phyloP scores from a whole-genome alignment of 176 grass and related monocot genomes.

The bread wheat (Triticum aestivum) region DNA sequence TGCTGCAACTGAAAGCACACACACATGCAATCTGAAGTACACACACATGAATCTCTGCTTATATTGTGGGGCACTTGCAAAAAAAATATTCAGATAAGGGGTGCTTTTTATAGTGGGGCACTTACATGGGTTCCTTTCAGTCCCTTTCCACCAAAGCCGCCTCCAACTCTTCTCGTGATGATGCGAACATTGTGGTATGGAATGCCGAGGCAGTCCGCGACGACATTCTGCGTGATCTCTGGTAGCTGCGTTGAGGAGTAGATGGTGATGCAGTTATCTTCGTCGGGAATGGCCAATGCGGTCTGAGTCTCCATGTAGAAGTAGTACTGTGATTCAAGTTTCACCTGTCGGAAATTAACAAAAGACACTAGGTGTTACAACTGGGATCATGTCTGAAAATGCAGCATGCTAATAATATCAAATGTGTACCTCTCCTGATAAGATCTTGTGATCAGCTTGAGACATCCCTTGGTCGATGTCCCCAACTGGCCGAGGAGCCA shows the following conservation, averaged over 20 bases:
- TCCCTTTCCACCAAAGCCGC: slow-evolving; percentile 79
- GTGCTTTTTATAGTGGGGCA: neutral
- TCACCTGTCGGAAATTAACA: slow-evolving; percentile 47
- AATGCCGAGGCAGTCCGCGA: slow-evolving; percentile 68
- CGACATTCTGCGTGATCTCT: slow-evolving; percentile 37
- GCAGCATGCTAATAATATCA: neutral
- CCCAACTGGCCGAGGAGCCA: slow-evolving; percentile 55
- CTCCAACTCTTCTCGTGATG: slow-evolving; percentile 77
- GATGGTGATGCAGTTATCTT: slow-evolving; percentile 76
- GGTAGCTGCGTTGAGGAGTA: slow-evolving; percentile 54
- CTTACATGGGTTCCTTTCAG: slow-evolving; percentile 45
- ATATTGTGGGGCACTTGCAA: too few relatives aligned
- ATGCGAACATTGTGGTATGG: slow-evolving; percentile 74
- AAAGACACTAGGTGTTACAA: neutral
- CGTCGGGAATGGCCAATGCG: slow-evolving; percentile 69
- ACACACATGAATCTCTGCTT: neutral
- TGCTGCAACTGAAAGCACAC: too few relatives aligned
- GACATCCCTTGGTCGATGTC: slow-evolving; percentile 75
- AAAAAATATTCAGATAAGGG: too few relatives aligned
- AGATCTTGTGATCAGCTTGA: slow-evolving; percentile 87
- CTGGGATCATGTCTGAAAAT: neutral
- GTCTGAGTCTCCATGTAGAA: slow-evolving; percentile 87
- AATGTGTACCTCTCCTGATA: slow-evolving; percentile 55
- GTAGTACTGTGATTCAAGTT: slow-evolving; percentile 77
- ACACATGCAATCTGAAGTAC: too few relatives aligned